Percentiles rank a stretch among this genome's conserved stretches.
Evolutionary conservation across 495 filamentous ascomycete genomes (phyloP).

Genomic region (Bacidia rubella): DNA sequence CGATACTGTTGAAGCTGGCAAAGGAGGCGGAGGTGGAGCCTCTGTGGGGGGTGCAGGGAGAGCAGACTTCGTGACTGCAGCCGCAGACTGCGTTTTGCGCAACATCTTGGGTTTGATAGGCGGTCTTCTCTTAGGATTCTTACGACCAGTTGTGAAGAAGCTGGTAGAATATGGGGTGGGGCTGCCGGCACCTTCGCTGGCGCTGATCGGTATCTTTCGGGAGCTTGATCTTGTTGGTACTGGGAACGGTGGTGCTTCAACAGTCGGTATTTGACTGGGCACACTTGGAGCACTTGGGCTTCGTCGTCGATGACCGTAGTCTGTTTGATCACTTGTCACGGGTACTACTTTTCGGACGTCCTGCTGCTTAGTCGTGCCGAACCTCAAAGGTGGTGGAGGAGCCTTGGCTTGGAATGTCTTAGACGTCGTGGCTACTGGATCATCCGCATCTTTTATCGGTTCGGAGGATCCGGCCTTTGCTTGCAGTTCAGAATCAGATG

Average conservation of each 20-base stretch:
- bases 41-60: slow-evolving; percentile 14
- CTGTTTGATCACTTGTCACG: slow-evolving; percentile 62
- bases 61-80: slow-evolving; percentile 45
- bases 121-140: slow-evolving; percentile 14
- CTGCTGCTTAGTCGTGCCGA: slow-evolving; percentile 26
- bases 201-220: slow-evolving; percentile 53
- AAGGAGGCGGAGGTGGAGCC: slow-evolving; percentile 19
- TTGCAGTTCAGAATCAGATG: not conserved
- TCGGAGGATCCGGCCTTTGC: not conserved
- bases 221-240: slow-evolving; percentile 85
- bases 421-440: slow-evolving; percentile 1
- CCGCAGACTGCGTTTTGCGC: slow-evolving; percentile 73
- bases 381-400: not conserved
- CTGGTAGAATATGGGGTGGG: slow-evolving; percentile 49
- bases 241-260: slow-evolving; percentile 62
- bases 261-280: slow-evolving; percentile 31
- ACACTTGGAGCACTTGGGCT: slow-evolving; percentile 55
- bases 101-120: slow-evolving; percentile 35
- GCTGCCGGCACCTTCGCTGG: slow-evolving; percentile 66
- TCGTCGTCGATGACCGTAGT: slow-evolving; percentile 50
- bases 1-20: slow-evolving; percentile 54
- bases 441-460: not conserved
- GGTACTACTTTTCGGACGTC: slow-evolving; percentile 52
- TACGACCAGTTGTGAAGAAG: slow-evolving; percentile 29
- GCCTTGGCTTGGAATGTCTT: slow-evolving; percentile 8